A percentile compares a stretch with the other conserved stretches of the same genome.
phyloP scores from a whole-genome alignment of 371 early-diverging fungal species.

The Batrachochytrium dendrobatidis region DNA sequence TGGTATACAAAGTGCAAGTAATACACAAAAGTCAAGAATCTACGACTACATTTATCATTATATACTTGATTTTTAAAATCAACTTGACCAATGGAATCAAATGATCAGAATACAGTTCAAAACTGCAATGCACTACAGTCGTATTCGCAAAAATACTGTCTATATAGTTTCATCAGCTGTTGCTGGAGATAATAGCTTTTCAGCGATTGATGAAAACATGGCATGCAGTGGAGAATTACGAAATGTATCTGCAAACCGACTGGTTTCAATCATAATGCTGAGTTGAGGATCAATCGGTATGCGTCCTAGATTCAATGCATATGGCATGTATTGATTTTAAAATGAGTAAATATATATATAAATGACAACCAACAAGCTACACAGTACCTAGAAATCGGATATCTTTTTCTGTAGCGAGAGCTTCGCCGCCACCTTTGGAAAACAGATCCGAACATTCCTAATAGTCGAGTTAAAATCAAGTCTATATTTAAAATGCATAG shows the following conservation, averaged over 20 bases:
- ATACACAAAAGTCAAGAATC: too few relatives aligned
- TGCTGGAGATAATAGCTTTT: constrained; percentile 8
- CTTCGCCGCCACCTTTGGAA: constrained; percentile 87
- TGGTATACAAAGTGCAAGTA: too few relatives aligned
- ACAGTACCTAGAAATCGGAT: constrained; percentile 65
- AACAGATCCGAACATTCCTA: constrained; percentile 88
- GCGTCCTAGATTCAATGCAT: constrained; percentile 45
- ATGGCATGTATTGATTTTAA: too few relatives aligned
- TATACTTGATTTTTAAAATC: too few relatives aligned
- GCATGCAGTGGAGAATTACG: not conserved
- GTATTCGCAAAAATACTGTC: too few relatives aligned
- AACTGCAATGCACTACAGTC: too few relatives aligned
- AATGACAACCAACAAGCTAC: too few relatives aligned
- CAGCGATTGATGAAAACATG: not conserved
- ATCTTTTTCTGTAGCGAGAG: constrained; percentile 71
- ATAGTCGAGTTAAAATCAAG: not conserved
- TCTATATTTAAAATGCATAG: not conserved
- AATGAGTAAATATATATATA: too few relatives aligned
- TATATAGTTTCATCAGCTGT: not conserved
- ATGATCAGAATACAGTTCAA: too few relatives aligned
- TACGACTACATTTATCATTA: too few relatives aligned
- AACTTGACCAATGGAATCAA: too few relatives aligned
- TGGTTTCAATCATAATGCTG: constrained; percentile 58
- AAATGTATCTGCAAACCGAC: constrained; percentile 15
- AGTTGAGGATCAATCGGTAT: constrained; percentile 81